phyloP scores from a whole-genome alignment of 768 basidiomycete species.

The Chalciporus chontae region DNA sequence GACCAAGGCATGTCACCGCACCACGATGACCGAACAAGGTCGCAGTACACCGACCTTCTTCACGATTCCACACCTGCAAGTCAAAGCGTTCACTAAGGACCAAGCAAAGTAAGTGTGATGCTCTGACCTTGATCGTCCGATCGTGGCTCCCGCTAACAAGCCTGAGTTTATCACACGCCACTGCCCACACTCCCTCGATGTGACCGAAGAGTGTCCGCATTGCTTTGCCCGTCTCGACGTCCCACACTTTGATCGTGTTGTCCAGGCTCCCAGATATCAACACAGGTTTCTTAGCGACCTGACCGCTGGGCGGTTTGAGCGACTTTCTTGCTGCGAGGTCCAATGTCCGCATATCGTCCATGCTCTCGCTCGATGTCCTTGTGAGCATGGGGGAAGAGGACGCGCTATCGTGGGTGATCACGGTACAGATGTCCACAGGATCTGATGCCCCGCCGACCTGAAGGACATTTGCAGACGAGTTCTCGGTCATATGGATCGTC shows the following conservation, averaged over 20 bases:
- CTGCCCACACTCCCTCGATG: conserved; percentile 97
- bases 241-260: conserved; percentile 96
- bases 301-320: conserved; percentile 13
- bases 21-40: conserved; percentile 94
- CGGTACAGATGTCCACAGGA: conserved; percentile 25
- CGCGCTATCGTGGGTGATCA: conserved; percentile 26
- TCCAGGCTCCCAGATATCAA: conserved; percentile 89
- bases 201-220: conserved; percentile 90
- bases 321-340: conserved; percentile 2
- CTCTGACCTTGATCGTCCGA: conserved; percentile 88
- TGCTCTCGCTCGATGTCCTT: conserved; percentile 7
- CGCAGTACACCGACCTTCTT: conserved; percentile 80
- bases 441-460: conserved; percentile 12
- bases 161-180: conserved; percentile 88
- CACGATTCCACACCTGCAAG: conserved; percentile 85
- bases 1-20: conserved; percentile 85
- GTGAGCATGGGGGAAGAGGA: background rate
- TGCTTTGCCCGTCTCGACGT: conserved; percentile 80
- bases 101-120: conserved; percentile 4
- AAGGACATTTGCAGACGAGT: conserved; percentile 12
- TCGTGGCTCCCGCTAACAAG: conserved; percentile 94
- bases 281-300: conserved; percentile 52
- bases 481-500: conserved; percentile 13
- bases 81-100: background rate
- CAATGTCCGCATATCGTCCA: conserved; percentile 11